Percentiles rank a stretch among this genome's conserved stretches.
These are phyloP conservation scores for Lupinus albus DNA, from an alignment of 306 rosid genomes.

Conservation along the genomic window DNA sequence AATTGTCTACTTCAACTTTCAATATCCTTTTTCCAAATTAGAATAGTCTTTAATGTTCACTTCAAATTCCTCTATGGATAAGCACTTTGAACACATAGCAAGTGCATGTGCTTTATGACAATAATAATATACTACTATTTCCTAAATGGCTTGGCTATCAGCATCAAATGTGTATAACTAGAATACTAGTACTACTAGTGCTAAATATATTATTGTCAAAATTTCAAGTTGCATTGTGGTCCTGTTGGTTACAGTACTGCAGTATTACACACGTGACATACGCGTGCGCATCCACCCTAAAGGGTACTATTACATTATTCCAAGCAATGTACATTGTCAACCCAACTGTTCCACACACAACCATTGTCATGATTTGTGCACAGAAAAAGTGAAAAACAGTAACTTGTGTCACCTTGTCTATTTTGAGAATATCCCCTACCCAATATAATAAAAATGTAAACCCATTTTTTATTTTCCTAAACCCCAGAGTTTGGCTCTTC, in stretches of 20 bases:
- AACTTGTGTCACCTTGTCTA: conserved; percentile 45
- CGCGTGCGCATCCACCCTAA: conserved; percentile 47
- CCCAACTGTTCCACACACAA: conserved; percentile 42
- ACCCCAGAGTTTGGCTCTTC: conserved; percentile 23
- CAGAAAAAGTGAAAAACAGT: conserved; percentile 29
- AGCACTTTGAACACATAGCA: conserved; percentile 3
- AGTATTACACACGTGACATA: conserved; percentile 47
- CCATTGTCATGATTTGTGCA: conserved; percentile 39
- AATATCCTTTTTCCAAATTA: conserved; percentile 28
- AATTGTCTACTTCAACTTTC: conserved; percentile 5
- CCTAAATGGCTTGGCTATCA: conserved; percentile 8
- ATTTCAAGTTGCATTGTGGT: conserved; percentile 44
- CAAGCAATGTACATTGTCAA: conserved; percentile 43
- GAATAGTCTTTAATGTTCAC: conserved; percentile 14
- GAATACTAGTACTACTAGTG: background rate
- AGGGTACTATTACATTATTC: conserved; percentile 37
- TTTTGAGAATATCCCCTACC: conserved; percentile 7
- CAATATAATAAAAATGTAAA: conserved; percentile 1
- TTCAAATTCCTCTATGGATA: background rate
- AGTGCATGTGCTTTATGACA: conserved; percentile 34
- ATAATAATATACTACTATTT: conserved; percentile 2
- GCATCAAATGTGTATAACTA: conserved; percentile 37
- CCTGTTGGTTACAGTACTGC: conserved; percentile 32
- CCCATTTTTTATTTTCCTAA: conserved; percentile 31
- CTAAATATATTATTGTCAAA: conserved; percentile 23